Evolutionary conservation across 495 filamentous ascomycete genomes (phyloP).

Genomic region (Neurospora pannonica): DNA sequence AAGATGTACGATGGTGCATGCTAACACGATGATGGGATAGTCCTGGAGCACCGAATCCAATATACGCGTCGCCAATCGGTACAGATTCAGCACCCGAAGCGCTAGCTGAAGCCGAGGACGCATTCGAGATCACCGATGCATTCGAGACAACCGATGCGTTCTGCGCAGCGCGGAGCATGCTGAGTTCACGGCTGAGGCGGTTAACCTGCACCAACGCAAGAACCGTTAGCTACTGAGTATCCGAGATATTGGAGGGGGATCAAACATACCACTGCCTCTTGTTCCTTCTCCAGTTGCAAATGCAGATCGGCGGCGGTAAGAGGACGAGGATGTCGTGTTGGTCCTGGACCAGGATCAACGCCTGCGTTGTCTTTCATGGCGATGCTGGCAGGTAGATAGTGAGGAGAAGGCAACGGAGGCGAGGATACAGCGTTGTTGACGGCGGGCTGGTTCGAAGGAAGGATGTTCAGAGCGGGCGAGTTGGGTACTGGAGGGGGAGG

Average conservation of each 20-base stretch:
- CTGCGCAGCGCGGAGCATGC: conserved; percentile 64
- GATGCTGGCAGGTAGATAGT: conserved; percentile 18
- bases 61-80: conserved; percentile 21
- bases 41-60: conserved; percentile 25
- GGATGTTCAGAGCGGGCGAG: conserved; percentile 35
- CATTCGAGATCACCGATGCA: conserved; percentile 66
- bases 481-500: conserved; percentile 19
- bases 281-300: conserved; percentile 79
- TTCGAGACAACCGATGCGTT: conserved; percentile 77
- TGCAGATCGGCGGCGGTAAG: conserved; percentile 82
- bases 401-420: conserved; percentile 12
- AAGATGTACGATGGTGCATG: conserved; percentile 36
- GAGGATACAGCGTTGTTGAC: conserved; percentile 37
- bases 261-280: conserved; percentile 74
- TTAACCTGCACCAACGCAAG: conserved; percentile 54
- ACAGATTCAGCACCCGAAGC: conserved; percentile 29
- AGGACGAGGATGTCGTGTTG: conserved; percentile 70
- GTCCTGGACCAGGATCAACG: conserved; percentile 55
- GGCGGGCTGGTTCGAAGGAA: conserved; percentile 44
- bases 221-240: not conserved
- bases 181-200: conserved; percentile 79
- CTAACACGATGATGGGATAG: conserved; percentile 30
- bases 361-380: conserved; percentile 44
- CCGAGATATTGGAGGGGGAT: not conserved
- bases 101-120: conserved; percentile 56